Evolutionary conservation across 2,329 filamentous ascomycete genomes (phyloP), one percentile per base, ranked within the genome.

Genomic region (Diaporthe humulicola): DNA sequence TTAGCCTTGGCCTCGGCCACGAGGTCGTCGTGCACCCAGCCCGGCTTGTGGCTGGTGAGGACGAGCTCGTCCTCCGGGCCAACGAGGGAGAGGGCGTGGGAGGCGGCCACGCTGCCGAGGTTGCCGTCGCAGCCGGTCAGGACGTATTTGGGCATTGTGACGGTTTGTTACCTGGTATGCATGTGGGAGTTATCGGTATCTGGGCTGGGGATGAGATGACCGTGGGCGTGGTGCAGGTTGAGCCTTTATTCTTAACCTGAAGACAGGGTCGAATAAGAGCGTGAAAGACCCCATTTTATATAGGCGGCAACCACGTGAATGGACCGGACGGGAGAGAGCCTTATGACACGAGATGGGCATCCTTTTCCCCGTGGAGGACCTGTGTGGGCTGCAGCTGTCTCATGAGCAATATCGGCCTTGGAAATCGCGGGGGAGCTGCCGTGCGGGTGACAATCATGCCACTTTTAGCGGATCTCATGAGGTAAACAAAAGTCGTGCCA

Each of bases 121-220:
- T 75, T 71, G 40, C 76, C 76, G 25, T 77, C 76, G 38, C 73
- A 76, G 52, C 76, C 76, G 38, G 74, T 74, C 17, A 77, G 72
- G 28, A 77, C 70, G 70, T 77, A 77, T 25, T 77, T 77, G 15
- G 72, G 74, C 76, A 77, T 77, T 5, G 5, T 74, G 36, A 25
- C 40, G 38, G 40, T 28, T 10, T 52, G 5, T 28, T n/a, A 52
- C 48, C 14, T 25, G 12, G 19, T 5, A 25, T 5, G n/a, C 48
- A 52, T 28, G 48, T 25, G n/a, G n/a, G n/a, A 14, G n/a, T n/a
- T 15, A 4, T 40, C 22, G 33, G 22, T 8, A 19, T 4, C 38
- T 28, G 1, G 45, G 48, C 3, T 12, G 15, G 3, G 12, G 25
- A 30, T 40, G 56, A 38, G 56, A 71, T 3, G 40, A 48, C 15